phyloP scores from a whole-genome alignment of 1,284 basidiomycete genomes.

The Trametes sp. region DNA sequence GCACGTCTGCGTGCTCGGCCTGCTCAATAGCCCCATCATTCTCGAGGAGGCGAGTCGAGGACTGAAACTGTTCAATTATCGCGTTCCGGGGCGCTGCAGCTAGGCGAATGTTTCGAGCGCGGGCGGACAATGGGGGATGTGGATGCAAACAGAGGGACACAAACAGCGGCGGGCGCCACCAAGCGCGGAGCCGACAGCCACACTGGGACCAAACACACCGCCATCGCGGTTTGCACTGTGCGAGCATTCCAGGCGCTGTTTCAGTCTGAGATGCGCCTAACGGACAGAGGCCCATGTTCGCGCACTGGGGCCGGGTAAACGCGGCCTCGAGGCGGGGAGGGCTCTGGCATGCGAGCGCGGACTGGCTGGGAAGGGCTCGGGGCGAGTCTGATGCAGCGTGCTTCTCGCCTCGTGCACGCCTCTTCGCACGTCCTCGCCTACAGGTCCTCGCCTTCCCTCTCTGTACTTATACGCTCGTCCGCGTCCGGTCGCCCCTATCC shows the following conservation, averaged over 20 bases:
- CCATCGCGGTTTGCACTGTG: background rate
- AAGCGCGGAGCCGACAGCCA: conserved; percentile 13
- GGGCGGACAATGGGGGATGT: conserved; percentile 11
- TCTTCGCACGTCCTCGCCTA: conserved; percentile 20
- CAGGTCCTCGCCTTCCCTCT: conserved; percentile 3
- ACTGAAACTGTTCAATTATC: conserved; percentile 1
- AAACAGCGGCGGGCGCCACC: conserved; percentile 25
- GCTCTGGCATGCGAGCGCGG: conserved; percentile 1
- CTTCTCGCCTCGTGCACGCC: conserved; percentile 27
- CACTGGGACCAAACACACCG: background rate
- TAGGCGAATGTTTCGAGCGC: background rate
- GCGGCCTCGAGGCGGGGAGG: conserved; percentile 35
- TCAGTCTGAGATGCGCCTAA: background rate
- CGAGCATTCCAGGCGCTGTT: conserved; percentile 2
- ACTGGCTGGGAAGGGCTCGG: conserved; percentile 24
- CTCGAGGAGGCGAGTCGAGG: conserved; percentile 3
- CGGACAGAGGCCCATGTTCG: background rate
- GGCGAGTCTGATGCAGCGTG: conserved; percentile 30
- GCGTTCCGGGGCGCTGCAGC: background rate
- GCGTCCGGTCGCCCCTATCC: conserved; percentile 16
- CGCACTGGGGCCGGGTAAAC: conserved; percentile 17
- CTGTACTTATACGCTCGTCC: conserved; percentile 28
- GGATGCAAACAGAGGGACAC: conserved; percentile 25
- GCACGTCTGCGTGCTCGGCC: background rate
- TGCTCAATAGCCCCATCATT: background rate